phyloP scores from a whole-genome alignment of 768 basidiomycete genomes.

The Russula sp. region DNA sequence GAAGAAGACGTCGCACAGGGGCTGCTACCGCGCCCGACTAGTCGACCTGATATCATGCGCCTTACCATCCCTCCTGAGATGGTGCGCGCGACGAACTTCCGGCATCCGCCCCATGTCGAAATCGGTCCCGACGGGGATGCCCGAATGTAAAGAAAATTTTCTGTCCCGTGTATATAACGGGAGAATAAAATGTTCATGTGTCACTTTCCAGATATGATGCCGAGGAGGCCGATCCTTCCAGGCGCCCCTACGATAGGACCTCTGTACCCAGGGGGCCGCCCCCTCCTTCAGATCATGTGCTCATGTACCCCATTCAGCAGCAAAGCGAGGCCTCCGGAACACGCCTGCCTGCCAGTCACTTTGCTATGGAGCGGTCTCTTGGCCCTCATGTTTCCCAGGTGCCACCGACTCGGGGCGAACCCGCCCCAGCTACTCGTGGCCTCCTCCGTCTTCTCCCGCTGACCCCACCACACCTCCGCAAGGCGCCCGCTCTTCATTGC shows the following conservation, averaged over 20 bases:
- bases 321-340: slow-evolving; percentile 3
- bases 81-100: slow-evolving; percentile 76
- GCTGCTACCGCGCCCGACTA: slow-evolving; percentile 65
- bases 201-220: slow-evolving; percentile 29
- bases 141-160: slow-evolving; percentile 50
- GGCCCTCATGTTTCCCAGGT: slow-evolving; percentile 15
- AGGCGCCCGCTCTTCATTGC: slow-evolving; percentile 1
- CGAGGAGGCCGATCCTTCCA: slow-evolving; percentile 29
- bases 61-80: slow-evolving; percentile 74
- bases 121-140: slow-evolving; percentile 65
- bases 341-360: slow-evolving; percentile 10
- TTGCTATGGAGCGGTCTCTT: slow-evolving; percentile 4
- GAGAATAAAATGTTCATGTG: slow-evolving; percentile 19
- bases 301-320: slow-evolving; percentile 22
- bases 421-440: slow-evolving; percentile 20
- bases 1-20: slow-evolving; percentile 73
- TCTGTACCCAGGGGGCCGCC: slow-evolving; percentile 14
- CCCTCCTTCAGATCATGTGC: slow-evolving; percentile 18
- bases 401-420: slow-evolving; percentile 2
- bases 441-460: slow-evolving; percentile 17
- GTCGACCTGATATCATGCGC: slow-evolving; percentile 65
- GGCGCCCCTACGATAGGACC: slow-evolving; percentile 28
- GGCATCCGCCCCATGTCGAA: slow-evolving; percentile 79
- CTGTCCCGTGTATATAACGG: slow-evolving; percentile 4
- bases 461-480: slow-evolving; percentile 12